Percentiles rank a stretch among this genome's conserved stretches.
These are phyloP conservation scores for Galeopsis tetrahit DNA, from an alignment of 257 asterid species.

Conservation along the genomic window DNA sequence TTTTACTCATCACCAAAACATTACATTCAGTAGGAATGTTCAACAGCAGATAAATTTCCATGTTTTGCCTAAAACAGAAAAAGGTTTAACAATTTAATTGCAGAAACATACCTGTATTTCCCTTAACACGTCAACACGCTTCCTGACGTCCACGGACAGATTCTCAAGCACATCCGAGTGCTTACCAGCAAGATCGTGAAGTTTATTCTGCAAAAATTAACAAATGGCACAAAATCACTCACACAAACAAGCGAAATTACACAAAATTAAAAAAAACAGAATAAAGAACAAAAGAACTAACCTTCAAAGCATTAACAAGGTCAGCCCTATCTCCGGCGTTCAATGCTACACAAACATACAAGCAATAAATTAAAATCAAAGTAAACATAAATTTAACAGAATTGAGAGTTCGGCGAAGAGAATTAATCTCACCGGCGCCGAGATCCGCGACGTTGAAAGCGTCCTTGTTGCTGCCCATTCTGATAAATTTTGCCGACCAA, in stretches of 20 bases:
- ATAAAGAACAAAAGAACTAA: slow-evolving; percentile 26
- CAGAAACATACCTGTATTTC: slow-evolving; percentile 54
- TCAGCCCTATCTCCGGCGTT: slow-evolving; percentile 67
- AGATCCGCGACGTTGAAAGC: slow-evolving; percentile 52
- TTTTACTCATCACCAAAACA: neutral
- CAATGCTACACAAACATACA: slow-evolving; percentile 51
- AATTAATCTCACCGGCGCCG: slow-evolving; percentile 39
- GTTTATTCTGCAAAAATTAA: slow-evolving; percentile 55
- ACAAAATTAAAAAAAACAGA: neutral
- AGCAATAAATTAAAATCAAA: slow-evolving; percentile 19
- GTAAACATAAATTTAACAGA: neutral
- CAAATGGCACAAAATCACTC: neutral
- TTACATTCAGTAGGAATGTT: neutral
- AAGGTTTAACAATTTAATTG: neutral
- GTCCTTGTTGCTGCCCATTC: slow-evolving; percentile 54
- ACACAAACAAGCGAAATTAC: neutral
- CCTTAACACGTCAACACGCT: slow-evolving; percentile 65
- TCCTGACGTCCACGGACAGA: slow-evolving; percentile 53
- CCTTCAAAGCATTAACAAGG: slow-evolving; percentile 80
- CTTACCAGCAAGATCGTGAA: slow-evolving; percentile 66
- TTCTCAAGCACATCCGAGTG: slow-evolving; percentile 65
- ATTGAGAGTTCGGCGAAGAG: neutral
- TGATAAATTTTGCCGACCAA: slow-evolving; percentile 26
- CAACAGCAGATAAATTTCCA: neutral
- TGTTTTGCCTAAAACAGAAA: neutral